Conservation (phyloP, 106 monocot species). For the Agapanthus africanus region DNA sequence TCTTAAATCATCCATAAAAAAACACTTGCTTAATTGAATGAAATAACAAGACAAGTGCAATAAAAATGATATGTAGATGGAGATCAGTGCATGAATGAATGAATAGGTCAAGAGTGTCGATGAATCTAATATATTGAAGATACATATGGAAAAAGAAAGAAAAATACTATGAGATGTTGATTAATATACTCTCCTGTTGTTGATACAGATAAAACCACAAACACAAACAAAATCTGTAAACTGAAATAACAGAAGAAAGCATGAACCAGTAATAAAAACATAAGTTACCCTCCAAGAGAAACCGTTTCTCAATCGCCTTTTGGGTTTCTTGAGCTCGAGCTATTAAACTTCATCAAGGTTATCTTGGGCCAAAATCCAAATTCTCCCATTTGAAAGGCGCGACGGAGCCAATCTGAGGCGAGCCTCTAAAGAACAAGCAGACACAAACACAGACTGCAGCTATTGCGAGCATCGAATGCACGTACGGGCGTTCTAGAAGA, state of each 20-base stretch:
- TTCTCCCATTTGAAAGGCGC: slow-evolving; percentile 71
- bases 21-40: not conserved
- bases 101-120: slow-evolving; percentile 1
- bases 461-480: slow-evolving; percentile 55
- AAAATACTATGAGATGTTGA: not conserved
- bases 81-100: slow-evolving; percentile 5
- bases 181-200: not conserved
- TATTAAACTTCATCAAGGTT: slow-evolving; percentile 10
- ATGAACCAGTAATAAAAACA: not conserved
- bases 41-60: not conserved
- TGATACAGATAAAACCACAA: slow-evolving; percentile 6
- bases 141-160: not conserved
- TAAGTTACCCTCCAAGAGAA: not conserved
- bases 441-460: slow-evolving; percentile 88
- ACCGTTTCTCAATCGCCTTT: not conserved
- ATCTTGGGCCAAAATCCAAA: slow-evolving; percentile 48
- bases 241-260: not conserved
- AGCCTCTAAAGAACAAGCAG: slow-evolving; percentile 56
- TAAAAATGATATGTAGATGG: not conserved
- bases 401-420: slow-evolving; percentile 32
- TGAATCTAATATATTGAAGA: not conserved
- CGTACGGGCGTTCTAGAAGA: slow-evolving; percentile 45
- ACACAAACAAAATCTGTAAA: not conserved
- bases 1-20: not conserved
- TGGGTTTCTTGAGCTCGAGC: not conserved